Base-by-base conservation (phyloP, 1,284 basidiomycete species). In the Cerioporus squamosus region DNA sequence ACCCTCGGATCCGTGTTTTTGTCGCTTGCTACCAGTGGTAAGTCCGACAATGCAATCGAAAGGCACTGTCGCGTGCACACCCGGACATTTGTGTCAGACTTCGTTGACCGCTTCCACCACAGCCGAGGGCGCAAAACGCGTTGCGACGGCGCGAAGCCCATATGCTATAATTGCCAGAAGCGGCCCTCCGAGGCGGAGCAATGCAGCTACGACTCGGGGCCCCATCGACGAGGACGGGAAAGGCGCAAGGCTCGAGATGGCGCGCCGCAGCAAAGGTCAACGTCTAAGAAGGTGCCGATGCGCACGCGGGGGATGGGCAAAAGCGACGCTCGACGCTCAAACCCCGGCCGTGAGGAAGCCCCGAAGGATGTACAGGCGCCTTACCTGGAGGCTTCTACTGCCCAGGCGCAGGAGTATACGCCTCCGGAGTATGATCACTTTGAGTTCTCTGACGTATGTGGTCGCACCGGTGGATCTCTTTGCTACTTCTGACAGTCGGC, bases 91-190 rank as follows among this genome's bases (percentile, higher is more conserved):
- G 3, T 26, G 14, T 33, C 14, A 14, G 31, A 33, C 9, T 14
- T 33, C 33, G 33, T 12, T 36, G 39, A 33, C 42, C 20, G n/a
- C 23, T 15, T 10, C 14, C 22, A 18, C 12, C 50, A 61, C 44
- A 91, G 89, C 68, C 89, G 90, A 39, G 81, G 78, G 12, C 83
- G 89, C 38, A 92, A 92, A 70, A 89, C 88, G 61, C 85, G 89
- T 12, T 92, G 90, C 66, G 90, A 92, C 68, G 90, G 90, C 48
- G 85, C 84, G 10, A 89, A 86, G 62, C 90, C 90, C 8, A 69
- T 78, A 17, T 92, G 90, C 66, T 79, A 85, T 66, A 90, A 90
- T 66, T 92, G 90, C 66, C 71, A 75, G 44, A 72, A 75, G 46
- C 29, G 81, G 48, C 79, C 84, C 3, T 54, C 84, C 1, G 62